These are phyloP conservation scores for Vigna radiata DNA, from an alignment of 306 rosid genomes.

Conservation along the genomic window DNA sequence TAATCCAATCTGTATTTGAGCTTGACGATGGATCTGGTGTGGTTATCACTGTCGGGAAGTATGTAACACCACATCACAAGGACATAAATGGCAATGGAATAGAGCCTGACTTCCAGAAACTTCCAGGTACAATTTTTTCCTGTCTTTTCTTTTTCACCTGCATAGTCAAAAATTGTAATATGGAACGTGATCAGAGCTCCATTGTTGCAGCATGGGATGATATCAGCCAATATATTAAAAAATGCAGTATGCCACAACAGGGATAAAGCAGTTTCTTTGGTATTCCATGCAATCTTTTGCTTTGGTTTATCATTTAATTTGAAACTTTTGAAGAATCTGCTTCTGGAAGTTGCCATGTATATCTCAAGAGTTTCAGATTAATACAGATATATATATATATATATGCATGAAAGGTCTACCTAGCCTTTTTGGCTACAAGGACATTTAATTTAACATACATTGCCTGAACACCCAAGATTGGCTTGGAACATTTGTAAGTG, in stretches of 20 bases:
- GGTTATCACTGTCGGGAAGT: slow-evolving; percentile 94
- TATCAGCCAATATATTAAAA: slow-evolving; percentile 65
- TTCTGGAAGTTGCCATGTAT: slow-evolving; percentile 36
- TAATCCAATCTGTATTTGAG: slow-evolving; percentile 96
- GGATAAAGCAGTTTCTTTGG: slow-evolving; percentile 54
- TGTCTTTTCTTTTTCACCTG: neutral
- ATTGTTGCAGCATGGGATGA: slow-evolving; percentile 76
- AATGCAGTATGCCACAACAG: slow-evolving; percentile 60
- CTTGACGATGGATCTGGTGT: slow-evolving; percentile 94
- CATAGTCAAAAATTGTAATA: slow-evolving; percentile 20
- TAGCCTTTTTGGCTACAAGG: slow-evolving; percentile 26
- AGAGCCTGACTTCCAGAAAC: slow-evolving; percentile 82
- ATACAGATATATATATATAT: too few species aligned
- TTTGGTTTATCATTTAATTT: slow-evolving; percentile 30
- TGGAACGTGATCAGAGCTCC: slow-evolving; percentile 40
- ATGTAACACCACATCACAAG: slow-evolving; percentile 85
- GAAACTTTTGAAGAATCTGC: slow-evolving; percentile 23
- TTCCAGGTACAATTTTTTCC: slow-evolving; percentile 66
- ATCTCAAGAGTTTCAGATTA: slow-evolving; percentile 24
- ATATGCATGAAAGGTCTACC: slow-evolving; percentile 30
- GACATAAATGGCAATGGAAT: slow-evolving; percentile 96
- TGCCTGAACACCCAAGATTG: slow-evolving; percentile 24
- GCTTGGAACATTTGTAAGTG: slow-evolving; percentile 27
- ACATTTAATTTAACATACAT: slow-evolving; percentile 23
- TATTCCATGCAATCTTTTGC: slow-evolving; percentile 33